These are phyloP conservation scores for Onygena corvina DNA, from an alignment of 2,329 filamentous ascomycete genomes.

Conservation along the genomic window DNA sequence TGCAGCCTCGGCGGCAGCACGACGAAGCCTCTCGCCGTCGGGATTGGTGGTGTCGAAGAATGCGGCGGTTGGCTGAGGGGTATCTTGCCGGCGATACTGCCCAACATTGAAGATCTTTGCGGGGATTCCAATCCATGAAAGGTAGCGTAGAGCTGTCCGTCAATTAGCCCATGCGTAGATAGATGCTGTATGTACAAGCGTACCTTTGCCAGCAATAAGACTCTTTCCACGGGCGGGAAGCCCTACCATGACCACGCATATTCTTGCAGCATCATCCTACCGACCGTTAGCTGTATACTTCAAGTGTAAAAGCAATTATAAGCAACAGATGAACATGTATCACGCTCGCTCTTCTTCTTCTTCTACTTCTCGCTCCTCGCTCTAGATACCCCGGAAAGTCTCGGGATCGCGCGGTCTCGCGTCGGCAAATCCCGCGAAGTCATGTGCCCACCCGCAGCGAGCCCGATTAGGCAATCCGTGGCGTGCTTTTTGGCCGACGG, in stretches of 20 bases:
- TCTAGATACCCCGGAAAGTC: background rate
- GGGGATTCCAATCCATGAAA: constrained; percentile 90
- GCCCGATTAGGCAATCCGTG: constrained; percentile 7
- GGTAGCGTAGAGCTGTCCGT: constrained; percentile 67
- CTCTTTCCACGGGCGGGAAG: constrained; percentile 92
- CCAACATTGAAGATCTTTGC: constrained; percentile 96
- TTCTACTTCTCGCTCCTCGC: background rate
- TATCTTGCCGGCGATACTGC: constrained; percentile 80
- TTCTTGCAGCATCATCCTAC: constrained; percentile 88
- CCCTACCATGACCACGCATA: constrained; percentile 98
- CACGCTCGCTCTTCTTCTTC: background rate
- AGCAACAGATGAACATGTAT: background rate
- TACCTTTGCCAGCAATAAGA: constrained; percentile 94
- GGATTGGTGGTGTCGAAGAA: constrained; percentile 89
- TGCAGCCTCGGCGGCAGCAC: constrained; percentile 79
- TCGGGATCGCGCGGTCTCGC: background rate
- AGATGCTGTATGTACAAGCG: constrained; percentile 16
- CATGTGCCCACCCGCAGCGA: constrained; percentile 9
- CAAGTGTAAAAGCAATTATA: background rate
- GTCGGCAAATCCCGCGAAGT: constrained; percentile 13
- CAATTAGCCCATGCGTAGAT: background rate
- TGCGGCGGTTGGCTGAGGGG: constrained; percentile 78
- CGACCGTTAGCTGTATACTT: constrained; percentile 5
- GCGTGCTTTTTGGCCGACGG: constrained; percentile 3
- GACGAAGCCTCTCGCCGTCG: constrained; percentile 80